A percentile compares a stretch with the other conserved stretches of the same genome.
These are phyloP conservation scores for Mayamaea pseudoterrestris DNA, from an alignment of 108 stramenopile species.

Conservation along the genomic window DNA sequence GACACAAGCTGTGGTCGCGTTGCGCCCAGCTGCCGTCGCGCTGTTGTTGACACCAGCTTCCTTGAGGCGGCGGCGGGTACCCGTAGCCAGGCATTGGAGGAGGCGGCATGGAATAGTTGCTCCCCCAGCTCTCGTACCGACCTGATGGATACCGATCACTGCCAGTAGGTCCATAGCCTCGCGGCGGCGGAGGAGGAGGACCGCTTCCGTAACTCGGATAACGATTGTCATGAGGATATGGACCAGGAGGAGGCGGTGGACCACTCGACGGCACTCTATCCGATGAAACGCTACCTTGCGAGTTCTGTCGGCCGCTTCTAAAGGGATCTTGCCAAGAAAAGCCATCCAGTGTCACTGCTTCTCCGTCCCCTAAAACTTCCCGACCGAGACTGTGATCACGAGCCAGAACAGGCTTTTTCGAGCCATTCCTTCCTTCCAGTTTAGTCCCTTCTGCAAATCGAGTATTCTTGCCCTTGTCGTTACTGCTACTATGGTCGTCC, in stretches of 20 bases:
- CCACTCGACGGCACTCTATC: conserved; percentile 12
- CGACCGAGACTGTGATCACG: conserved; percentile 64
- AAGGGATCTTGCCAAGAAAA: conserved; percentile 65
- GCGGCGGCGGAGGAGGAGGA: conserved; percentile 14
- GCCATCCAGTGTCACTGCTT: conserved; percentile 40
- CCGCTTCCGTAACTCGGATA: conserved; percentile 6
- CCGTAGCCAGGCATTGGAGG: conserved; percentile 7
- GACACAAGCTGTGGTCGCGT: conserved; percentile 24
- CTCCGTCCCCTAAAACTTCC: conserved; percentile 30
- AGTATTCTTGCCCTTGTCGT: conserved; percentile 13
- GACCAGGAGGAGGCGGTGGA: conserved; percentile 19
- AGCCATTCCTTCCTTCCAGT: conserved; percentile 4
- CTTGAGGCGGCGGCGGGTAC: neutral
- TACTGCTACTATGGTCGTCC: no score
- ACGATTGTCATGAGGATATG: conserved; percentile 7
- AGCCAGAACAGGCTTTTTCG: conserved; percentile 33
- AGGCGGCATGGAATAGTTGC: conserved; percentile 1
- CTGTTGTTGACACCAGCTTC: conserved; percentile 5
- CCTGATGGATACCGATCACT: no score
- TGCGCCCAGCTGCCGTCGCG: conserved; percentile 6
- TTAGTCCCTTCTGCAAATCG: conserved; percentile 45
- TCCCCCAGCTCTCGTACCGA: conserved; percentile 28
- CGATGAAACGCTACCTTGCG: neutral
- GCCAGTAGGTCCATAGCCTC: conserved; percentile 8
- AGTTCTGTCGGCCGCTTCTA: conserved; percentile 10